Evolutionary conservation across 768 basidiomycete genomes (phyloP).

Genomic region (Podaxis sp.): DNA sequence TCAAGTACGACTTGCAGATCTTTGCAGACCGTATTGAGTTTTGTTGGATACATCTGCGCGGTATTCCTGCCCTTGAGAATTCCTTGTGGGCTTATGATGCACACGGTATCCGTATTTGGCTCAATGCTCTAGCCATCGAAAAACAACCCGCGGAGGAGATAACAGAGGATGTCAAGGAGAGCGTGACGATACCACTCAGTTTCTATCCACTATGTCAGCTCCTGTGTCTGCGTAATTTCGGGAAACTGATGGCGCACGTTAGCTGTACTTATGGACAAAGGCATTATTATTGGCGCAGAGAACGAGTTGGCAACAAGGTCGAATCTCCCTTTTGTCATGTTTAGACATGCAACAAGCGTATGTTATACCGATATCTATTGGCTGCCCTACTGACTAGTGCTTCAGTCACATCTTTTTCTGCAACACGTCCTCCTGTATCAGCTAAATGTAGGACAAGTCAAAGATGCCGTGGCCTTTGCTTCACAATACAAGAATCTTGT

Average conservation of each 20-base stretch:
- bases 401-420: constrained; percentile 87
- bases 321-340: constrained; percentile 85
- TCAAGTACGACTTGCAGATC: constrained; percentile 96
- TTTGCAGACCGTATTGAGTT: constrained; percentile 97
- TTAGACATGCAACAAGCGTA: constrained; percentile 87
- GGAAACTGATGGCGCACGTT: constrained; percentile 11
- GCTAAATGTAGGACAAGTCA: constrained; percentile 55
- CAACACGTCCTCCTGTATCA: constrained; percentile 88
- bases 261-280: constrained; percentile 99
- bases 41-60: constrained; percentile 97
- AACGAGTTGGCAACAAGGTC: constrained; percentile 74
- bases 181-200: constrained; percentile 85
- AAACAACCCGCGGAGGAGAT: constrained; percentile 35
- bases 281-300: constrained; percentile 95
- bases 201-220: constrained; percentile 91
- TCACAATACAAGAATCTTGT: constrained; percentile 83
- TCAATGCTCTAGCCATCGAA: constrained; percentile 93
- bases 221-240: neutral
- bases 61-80: constrained; percentile 91
- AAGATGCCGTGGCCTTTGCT: constrained; percentile 83
- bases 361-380: constrained; percentile 21
- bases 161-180: constrained; percentile 73
- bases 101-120: constrained; percentile 84
- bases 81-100: constrained; percentile 98
- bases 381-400: constrained; percentile 1